These are phyloP conservation scores for Hypomyces rosellus DNA, from an alignment of 2,329 filamentous ascomycete genomes.

Conservation along the genomic window DNA sequence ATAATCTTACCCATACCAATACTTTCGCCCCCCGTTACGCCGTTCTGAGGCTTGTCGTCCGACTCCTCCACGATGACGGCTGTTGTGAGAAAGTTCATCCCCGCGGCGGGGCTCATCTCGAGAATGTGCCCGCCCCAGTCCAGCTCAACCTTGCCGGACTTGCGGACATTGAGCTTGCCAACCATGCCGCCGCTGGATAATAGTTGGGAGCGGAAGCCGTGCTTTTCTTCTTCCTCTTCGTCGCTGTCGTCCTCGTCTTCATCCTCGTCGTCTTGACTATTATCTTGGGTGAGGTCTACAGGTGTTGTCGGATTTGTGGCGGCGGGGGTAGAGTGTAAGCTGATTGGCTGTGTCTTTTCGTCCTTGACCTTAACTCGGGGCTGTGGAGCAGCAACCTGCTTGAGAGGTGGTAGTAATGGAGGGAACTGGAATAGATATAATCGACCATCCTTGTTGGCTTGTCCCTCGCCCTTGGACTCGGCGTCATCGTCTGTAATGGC, in stretches of 20 bases:
- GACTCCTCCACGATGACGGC: constrained; percentile 54
- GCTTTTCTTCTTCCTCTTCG: constrained; percentile 27
- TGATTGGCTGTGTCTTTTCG: constrained; percentile 33
- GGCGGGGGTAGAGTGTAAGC: constrained; percentile 27
- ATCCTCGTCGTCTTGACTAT: constrained; percentile 15
- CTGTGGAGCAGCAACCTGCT: constrained; percentile 21
- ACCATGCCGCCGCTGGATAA: constrained; percentile 50
- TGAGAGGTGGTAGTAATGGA: constrained; percentile 53
- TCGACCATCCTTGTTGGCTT: constrained; percentile 44
- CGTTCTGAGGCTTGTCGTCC: constrained; percentile 43
- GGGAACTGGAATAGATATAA: constrained; percentile 61
- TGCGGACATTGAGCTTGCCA: constrained; percentile 53
- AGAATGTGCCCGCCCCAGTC: constrained; percentile 55
- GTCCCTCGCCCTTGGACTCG: constrained; percentile 21
- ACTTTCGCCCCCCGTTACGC: constrained; percentile 41
- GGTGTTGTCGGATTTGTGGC: constrained; percentile 13
- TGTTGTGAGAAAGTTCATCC: constrained; percentile 51
- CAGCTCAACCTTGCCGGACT: constrained; percentile 56
- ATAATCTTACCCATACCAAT: constrained; percentile 58
- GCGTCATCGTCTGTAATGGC: constrained; percentile 26
- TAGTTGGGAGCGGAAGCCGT: constrained; percentile 33
- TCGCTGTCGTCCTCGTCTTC: constrained; percentile 23
- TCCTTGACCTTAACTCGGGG: constrained; percentile 31
- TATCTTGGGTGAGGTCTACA: constrained; percentile 38
- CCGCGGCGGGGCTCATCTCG: constrained; percentile 45